Evolutionary conservation across 192 early-diverging fungal genomes (phyloP), one percentile per base, ranked within the genome.

Genomic region (Gaertneriomyces sp.): DNA sequence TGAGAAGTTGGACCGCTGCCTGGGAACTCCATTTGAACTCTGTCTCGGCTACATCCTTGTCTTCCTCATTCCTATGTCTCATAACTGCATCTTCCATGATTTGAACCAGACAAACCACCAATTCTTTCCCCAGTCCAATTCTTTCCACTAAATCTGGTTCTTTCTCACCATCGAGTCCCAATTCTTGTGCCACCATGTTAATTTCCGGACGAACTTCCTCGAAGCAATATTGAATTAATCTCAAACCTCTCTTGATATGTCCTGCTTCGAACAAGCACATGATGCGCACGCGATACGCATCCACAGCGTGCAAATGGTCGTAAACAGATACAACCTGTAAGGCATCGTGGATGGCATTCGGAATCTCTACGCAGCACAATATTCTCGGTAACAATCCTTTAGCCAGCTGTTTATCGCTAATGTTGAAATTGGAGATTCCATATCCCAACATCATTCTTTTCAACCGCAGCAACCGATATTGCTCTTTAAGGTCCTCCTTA

Each of bases 391-490:
- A 62, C 19, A 89, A 67, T 80, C 78, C 40, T 19, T 74, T 77
- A 0, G 80, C 79, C 65, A 87, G 74, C 4, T 63, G 50, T 38
- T 78, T 70, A 62, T 89, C 83, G 38, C 82, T 79, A 12, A 89
- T 74, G 66, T 86, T 86, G 54, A 86, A 82, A 19, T 71, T 69
- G 6, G 59, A 61, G 45, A 88, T 65, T 14, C 86, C 86, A 57
- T 89, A 81, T 12, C 53, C 42, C 14, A 80, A 55, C 16, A 90
- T 71, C 82, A 87, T 87, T 33, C 78, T 73, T 64, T 80, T 82
- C 58, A 90, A 68, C 19, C 77, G 63, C 83, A 90, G 79, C 60
- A 89, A 73, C 45, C 83, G 73, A 54, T 86, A 75, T 53, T 87
- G 86, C 64, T 88, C 87, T n/a, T 68, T 58, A 7, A 85, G 61